Evolutionary conservation across 306 rosid genomes (phyloP), one percentile per base, ranked within the genome.

Genomic region (Vigna trinervia): DNA sequence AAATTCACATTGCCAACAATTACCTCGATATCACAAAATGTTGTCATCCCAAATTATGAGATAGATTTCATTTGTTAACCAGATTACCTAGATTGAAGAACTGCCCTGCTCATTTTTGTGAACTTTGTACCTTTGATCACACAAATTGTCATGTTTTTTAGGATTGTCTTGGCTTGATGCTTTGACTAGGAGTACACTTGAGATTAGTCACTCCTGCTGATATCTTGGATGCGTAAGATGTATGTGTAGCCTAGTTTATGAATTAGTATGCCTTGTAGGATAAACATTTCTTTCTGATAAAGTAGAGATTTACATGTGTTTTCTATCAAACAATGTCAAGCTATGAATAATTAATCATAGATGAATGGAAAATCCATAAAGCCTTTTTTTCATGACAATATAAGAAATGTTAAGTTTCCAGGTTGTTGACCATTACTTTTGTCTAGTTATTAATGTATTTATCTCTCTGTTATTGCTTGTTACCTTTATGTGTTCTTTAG

Each of bases 371-470:
- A n/a, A 23, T 62, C 26, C 6, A 64, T 11, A 38, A 45, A 4
- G 3, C 39, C 1, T 41, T 20, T 41, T 20, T 41, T 20, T 67
- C 57, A 22, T 34, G 58, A 51, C 34, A 11, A 65, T 13, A 23
- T 65, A 57, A 48, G 79, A 66, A 74, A 59, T 28, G 45, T 53
- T 39, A 63, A 52, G 52, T 48, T 54, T 53, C 51, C 2, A 26
- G 58, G 22, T 64, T 20, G 59, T 67, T 74, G 46, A 15, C 76
- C 41, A 15, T 81, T 67, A 58, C 69, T 74, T 67, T 39, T 66
- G 43, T 45, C 23, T 14, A 61, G 23, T 45, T 54, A 73, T 56
- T 46, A 32, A 26, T 48, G 32, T 61, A 70, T 79, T 32, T 51
- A 73, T 39, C 12, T 79, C 65, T 4, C 48, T 43, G 32, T 30